Conservation (phyloP, 148 eudicot species). For the Fagopyrum homotropicum region DNA sequence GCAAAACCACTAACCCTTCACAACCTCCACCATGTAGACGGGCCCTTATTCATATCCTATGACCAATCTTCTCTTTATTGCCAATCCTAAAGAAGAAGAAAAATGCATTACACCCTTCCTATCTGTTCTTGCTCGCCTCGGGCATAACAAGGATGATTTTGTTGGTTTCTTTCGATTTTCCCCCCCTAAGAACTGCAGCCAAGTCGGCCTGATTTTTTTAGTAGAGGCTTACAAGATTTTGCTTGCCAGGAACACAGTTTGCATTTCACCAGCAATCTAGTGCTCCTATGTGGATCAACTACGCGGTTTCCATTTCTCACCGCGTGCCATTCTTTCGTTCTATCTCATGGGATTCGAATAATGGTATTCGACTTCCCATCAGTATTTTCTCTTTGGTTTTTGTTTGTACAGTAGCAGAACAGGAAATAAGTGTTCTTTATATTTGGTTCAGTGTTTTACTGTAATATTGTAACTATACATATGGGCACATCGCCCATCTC, state of each 20-base stretch:
- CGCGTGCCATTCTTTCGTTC: slow-evolving; percentile 35
- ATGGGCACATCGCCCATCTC: slow-evolving; percentile 60
- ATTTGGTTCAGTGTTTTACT: not conserved
- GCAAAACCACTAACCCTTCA: slow-evolving; percentile 34
- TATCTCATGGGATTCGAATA: slow-evolving; percentile 36
- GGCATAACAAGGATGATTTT: slow-evolving; percentile 3
- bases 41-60: slow-evolving; percentile 84
- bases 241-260: slow-evolving; percentile 29
- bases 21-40: slow-evolving; percentile 84
- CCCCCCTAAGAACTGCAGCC: slow-evolving; percentile 38
- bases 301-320: slow-evolving; percentile 34
- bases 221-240: slow-evolving; percentile 54
- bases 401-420: slow-evolving; percentile 49
- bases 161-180: not conserved
- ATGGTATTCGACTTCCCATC: slow-evolving; percentile 36
- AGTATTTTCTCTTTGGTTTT: slow-evolving; percentile 3
- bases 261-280: slow-evolving; percentile 32
- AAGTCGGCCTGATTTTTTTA: slow-evolving; percentile 47
- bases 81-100: not conserved
- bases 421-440: slow-evolving; percentile 14
- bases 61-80: slow-evolving; percentile 22
- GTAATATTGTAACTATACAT: slow-evolving; percentile 55
- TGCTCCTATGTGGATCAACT: slow-evolving; percentile 3
- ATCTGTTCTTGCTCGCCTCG: slow-evolving; percentile 7
- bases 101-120: slow-evolving; percentile 14